Evolutionary conservation across 345 rosid genomes (phyloP).

Genomic region (Populus davidiana): DNA sequence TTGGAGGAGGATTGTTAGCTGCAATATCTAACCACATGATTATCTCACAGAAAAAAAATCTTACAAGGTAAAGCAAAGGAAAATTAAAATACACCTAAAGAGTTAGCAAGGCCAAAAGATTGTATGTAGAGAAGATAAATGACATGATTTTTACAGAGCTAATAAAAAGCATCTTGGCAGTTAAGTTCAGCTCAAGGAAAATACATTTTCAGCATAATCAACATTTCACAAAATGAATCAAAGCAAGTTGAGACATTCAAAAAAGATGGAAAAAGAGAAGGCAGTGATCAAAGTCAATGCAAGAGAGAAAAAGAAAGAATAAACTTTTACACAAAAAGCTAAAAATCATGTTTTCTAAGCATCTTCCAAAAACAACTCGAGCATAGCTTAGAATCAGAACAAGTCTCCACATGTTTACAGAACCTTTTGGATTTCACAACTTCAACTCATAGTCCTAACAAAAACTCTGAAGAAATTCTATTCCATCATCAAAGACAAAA

Average conservation of each 20-base stretch:
- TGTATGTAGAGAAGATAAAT: background rate
- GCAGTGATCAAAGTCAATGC: background rate
- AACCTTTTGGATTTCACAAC: background rate
- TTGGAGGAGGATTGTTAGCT: slow-evolving; percentile 21
- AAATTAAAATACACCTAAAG: background rate
- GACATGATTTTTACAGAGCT: background rate
- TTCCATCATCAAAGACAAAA: background rate
- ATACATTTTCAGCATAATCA: background rate
- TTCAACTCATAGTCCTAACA: background rate
- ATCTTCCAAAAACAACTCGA: background rate
- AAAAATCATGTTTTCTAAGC: background rate
- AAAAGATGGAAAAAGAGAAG: background rate
- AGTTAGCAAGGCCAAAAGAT: background rate
- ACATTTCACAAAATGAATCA: background rate
- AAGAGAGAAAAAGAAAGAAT: background rate
- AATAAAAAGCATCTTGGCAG: background rate
- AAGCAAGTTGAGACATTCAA: background rate
- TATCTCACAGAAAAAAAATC: background rate
- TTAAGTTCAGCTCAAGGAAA: background rate
- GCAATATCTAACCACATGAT: slow-evolving; percentile 1
- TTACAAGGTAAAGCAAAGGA: background rate
- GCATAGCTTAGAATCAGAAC: background rate
- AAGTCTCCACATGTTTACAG: background rate
- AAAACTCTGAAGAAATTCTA: background rate
- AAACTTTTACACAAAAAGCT: background rate